A percentile compares a stretch with the other conserved stretches of the same genome.
Conservation (phyloP, 257 asterid species). For the Ligustrum vulgare region DNA sequence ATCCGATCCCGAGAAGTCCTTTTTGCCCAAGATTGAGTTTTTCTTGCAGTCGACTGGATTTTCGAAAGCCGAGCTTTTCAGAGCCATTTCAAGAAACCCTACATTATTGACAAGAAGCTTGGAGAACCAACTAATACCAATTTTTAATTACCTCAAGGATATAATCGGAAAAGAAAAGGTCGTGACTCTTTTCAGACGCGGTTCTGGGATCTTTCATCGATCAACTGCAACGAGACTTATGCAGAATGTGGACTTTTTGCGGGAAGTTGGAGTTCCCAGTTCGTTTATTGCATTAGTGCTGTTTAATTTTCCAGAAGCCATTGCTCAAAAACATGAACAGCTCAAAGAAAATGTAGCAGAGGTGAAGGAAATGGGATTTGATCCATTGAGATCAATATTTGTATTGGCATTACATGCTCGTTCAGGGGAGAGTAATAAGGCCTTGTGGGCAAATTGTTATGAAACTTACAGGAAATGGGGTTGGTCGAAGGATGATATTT, state of each 20-base stretch:
- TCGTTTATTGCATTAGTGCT: neutral
- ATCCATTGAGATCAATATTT: conserved; percentile 14
- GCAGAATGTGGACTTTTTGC: too few relatives aligned
- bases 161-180: neutral
- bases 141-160: conserved; percentile 8
- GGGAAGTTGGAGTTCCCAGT: too few relatives aligned
- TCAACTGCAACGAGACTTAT: too few relatives aligned
- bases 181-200: neutral
- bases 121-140: conserved; percentile 22
- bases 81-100: neutral
- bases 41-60: conserved; percentile 25
- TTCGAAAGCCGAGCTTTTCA: conserved; percentile 3
- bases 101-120: conserved; percentile 9
- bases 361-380: conserved; percentile 28
- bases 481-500: conserved; percentile 24
- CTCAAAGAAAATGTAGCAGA: conserved; percentile 1
- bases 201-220: too few relatives aligned
- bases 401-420: conserved; percentile 13
- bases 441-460: neutral
- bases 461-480: conserved; percentile 29
- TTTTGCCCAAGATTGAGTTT: conserved; percentile 31
- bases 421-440: neutral
- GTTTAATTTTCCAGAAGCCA: neutral
- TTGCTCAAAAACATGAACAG: neutral
- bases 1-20: conserved; percentile 17